Conservation (phyloP, 2,329 filamentous ascomycete species). For the Cladophialophora bantiana region DNA sequence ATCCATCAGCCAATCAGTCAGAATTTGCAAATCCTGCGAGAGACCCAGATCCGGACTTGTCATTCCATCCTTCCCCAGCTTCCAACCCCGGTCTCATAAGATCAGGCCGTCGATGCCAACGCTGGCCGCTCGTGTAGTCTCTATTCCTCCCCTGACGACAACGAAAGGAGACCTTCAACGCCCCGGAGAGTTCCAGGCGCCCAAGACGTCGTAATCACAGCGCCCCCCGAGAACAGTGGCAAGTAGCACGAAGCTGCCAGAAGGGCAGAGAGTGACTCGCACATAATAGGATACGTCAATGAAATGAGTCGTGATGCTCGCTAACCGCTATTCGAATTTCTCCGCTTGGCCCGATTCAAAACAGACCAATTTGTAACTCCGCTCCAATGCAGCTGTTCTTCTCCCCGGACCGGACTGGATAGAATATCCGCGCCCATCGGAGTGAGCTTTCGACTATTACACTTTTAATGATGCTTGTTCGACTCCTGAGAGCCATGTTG, state of each 20-base stretch:
- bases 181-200: neutral
- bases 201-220: neutral
- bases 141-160: neutral
- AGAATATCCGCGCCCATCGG: slow-evolving; percentile 21
- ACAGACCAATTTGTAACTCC: neutral
- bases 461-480: slow-evolving; percentile 22
- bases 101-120: neutral
- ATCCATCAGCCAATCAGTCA: slow-evolving; percentile 3
- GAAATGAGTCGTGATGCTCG: neutral
- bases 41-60: neutral
- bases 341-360: neutral
- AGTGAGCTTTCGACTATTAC: slow-evolving; percentile 26
- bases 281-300: neutral
- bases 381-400: neutral
- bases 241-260: neutral
- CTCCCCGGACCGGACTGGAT: neutral
- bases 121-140: neutral
- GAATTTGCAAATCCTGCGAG: too few relatives aligned
- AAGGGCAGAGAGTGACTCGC: neutral
- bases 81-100: neutral
- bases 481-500: neutral
- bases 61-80: slow-evolving; percentile 3
- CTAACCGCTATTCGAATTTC: neutral
- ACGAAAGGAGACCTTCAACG: neutral
- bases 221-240: neutral